Base-by-base conservation (phyloP, 768 basidiomycete species). In the Leucocoprinus sp. region DNA sequence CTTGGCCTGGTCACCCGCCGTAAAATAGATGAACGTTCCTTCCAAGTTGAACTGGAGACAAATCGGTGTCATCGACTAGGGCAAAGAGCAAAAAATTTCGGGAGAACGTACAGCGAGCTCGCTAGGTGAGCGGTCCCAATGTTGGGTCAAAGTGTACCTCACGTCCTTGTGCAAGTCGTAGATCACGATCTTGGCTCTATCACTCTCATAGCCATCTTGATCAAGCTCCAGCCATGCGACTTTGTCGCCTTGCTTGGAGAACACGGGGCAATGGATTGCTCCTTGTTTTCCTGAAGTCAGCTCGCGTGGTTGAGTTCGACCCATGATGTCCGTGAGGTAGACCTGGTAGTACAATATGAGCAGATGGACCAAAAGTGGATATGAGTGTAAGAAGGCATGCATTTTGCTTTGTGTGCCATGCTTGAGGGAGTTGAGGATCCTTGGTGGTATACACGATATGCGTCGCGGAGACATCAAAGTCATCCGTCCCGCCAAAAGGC, bases 351-450 rank as follows among this genome's bases (percentile, higher is more conserved):
- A 14, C 33, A 50, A 17, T 21, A 24, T 12, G 7, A 35, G n/a
- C 43, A 33, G 43, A 14, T 11, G 15, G 41, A n/a, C n/a, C n/a
- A 52, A 35, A 19, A 19, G 1, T 17, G 19, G 31, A n/a, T 37
- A 8, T 4, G 9, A 37, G 9, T 7, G 45, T 9, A 28, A 36
- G 23, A 37, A 2, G 23, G 31, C 61, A 23, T 31, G 93, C 84
- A 55, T 93, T 82, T 57, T 91, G 85, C 55, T 88, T 89, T 1
- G 95, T 97, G 63, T 97, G 93, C 72, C 72, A 80, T 0, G 93
- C 85, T 34, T 76, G 71, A 9, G 80, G 78, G 14, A 93, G 72
- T 43, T 71, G 55, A 1, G 89, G 84, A 55, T 95, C 88, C 57
- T 93, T 93, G 42, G 91, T 71, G 4, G 90, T 90, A 58, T 95